Evolutionary conservation across 768 basidiomycete genomes (phyloP).

Genomic region (Nidula microcarpa): DNA sequence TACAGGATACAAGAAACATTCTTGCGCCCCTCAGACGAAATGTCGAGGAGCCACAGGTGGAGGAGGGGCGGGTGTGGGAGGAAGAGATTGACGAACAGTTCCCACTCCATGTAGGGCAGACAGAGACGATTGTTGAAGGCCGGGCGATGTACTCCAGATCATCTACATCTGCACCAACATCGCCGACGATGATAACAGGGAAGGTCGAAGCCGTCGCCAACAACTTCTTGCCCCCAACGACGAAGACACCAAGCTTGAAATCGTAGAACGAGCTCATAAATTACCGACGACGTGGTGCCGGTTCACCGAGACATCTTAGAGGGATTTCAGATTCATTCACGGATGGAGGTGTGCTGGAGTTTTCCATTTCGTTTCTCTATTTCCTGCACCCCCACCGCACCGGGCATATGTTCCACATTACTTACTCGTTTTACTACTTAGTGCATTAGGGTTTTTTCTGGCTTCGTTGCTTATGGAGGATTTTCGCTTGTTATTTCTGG

Average conservation of each 20-base stretch:
- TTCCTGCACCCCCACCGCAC: background rate
- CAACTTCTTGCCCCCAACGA: background rate
- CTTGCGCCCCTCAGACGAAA: background rate
- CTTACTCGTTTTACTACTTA: background rate
- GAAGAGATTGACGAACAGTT: constrained; percentile 22
- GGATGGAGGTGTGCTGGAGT: background rate
- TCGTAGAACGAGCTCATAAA: no score
- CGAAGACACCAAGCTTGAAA: background rate
- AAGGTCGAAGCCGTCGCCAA: background rate
- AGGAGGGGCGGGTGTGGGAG: constrained; percentile 19
- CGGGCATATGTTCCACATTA: background rate
- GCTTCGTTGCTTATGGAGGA: background rate
- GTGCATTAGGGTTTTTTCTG: background rate
- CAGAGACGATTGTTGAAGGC: constrained; percentile 22
- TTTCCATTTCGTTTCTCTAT: background rate
- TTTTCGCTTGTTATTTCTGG: background rate
- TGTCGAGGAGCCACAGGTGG: constrained; percentile 6
- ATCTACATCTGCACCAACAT: constrained; percentile 4
- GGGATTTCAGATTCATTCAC: background rate
- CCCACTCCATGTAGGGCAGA: constrained; percentile 20
- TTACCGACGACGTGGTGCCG: background rate
- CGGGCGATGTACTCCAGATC: constrained; percentile 8
- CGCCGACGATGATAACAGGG: background rate
- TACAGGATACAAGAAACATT: no score
- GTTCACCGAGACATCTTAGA: background rate